Conservation (phyloP, 2,329 filamentous ascomycete genomes). For the Fusarium concolor region DNA sequence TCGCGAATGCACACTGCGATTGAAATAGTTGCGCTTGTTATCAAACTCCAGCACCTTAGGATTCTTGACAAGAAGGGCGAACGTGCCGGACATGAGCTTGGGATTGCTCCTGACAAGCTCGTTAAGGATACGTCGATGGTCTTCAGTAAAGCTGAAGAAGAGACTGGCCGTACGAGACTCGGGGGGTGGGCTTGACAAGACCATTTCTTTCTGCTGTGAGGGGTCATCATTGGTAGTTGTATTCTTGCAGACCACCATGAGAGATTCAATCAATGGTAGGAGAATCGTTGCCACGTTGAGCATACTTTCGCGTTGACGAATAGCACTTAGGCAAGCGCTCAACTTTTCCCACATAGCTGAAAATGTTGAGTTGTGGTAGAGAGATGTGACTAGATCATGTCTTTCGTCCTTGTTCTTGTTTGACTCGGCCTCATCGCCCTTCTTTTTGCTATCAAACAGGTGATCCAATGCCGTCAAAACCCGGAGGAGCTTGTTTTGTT, state of each 20-base stretch:
- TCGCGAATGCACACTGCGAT: slow-evolving; percentile 82
- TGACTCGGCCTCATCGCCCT: slow-evolving; percentile 61
- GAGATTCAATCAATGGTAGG: slow-evolving; percentile 90
- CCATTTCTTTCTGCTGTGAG: slow-evolving; percentile 71
- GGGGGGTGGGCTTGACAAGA: slow-evolving; percentile 78
- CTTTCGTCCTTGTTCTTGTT: slow-evolving; percentile 72
- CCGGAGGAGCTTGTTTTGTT: slow-evolving; percentile 94
- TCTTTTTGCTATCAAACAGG: slow-evolving; percentile 86
- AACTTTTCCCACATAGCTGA: slow-evolving; percentile 91
- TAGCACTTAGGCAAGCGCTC: slow-evolving; percentile 87
- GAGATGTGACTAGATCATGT: slow-evolving; percentile 84
- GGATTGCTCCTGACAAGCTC: slow-evolving; percentile 97
- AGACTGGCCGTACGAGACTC: slow-evolving; percentile 86
- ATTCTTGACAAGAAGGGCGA: slow-evolving; percentile 95
- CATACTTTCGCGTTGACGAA: slow-evolving; percentile 93
- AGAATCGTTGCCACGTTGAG: slow-evolving; percentile 97
- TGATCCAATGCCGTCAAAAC: slow-evolving; percentile 95
- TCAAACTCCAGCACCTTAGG: slow-evolving; percentile 99
- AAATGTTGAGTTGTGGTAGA: slow-evolving; percentile 94
- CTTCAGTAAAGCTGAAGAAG: slow-evolving; percentile 98
- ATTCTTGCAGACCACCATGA: slow-evolving; percentile 99
- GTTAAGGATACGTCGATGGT: slow-evolving; percentile 96
- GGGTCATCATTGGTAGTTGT: slow-evolving; percentile 81
- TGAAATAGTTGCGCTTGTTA: slow-evolving; percentile 99
- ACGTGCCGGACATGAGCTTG: slow-evolving; percentile 98